Base-by-base conservation (phyloP, 208 protist species). In the Trypanosomatidae sp. region DNA sequence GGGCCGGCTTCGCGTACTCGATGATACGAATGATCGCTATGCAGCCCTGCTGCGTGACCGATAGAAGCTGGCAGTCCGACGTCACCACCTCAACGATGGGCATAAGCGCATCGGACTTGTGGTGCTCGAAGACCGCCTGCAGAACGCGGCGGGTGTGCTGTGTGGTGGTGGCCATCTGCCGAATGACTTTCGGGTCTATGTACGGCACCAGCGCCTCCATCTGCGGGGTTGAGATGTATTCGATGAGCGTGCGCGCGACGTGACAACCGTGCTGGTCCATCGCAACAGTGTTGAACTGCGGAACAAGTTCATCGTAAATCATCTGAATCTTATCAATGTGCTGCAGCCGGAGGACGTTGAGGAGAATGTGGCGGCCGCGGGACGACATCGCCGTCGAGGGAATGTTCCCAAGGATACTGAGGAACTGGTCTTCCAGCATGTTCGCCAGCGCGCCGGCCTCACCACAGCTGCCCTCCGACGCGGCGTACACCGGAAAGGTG, bases 21-120 rank as follows among this genome's bases (percentile, higher is more conserved):
- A 97, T 80, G 28, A 90, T 80, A 50, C 87, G 79, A 68, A 94
- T 94, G 36, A 97, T 68, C 8, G 88, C 81, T 36, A 94, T 94
- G 83, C 88, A 97, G 50, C 92, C 92, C 76, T 97, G 91, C 71
- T 94, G 89, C 9, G 77, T 86, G 25, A 84, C 80, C 49, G 89
- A 89, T 30, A 94, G 83, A 0, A 47, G 75, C 7, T 69, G 73
- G 71, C 78, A 78, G 66, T 89, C 73, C 13, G 73, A 52, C 64
- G 84, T 82, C 56, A 96, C 68, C 50, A 84, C 69, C n/a, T 82
- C 77, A 9, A 92, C 91, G 41, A 94, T 75, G 6, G 84, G 86
- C 58, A 71, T 83, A 10, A 94, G 81, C 0, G 76, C 82, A 28
- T 82, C 76, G 33, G 75, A 66, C 22, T 73, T 69, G 78, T 93